Percentiles rank a stretch among this genome's conserved stretches.
Conservation (phyloP, 495 filamentous ascomycete species). For the Annulohypoxylon moriforme region DNA sequence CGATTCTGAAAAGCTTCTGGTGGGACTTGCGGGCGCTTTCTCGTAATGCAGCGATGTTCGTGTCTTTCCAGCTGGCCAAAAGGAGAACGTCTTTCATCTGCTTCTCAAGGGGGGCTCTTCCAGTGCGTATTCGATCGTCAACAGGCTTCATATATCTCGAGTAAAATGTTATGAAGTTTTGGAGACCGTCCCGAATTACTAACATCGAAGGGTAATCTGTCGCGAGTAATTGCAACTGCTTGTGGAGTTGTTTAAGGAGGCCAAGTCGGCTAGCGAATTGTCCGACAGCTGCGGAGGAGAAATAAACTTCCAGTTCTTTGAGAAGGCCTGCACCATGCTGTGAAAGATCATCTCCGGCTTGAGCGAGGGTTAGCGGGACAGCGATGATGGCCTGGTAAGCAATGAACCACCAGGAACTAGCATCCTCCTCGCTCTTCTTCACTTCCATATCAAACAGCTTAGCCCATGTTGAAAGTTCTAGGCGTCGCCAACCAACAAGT, state of each 20-base stretch:
- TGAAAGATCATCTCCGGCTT: conserved; percentile 66
- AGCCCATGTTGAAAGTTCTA: conserved; percentile 93
- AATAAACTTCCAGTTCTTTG: conserved; percentile 77
- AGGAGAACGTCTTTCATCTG: conserved; percentile 88
- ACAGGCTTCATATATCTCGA: conserved; percentile 73
- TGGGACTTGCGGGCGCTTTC: conserved; percentile 92
- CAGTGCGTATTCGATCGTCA: conserved; percentile 68
- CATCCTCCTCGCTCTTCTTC: conserved; percentile 76
- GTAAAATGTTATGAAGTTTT: conserved; percentile 82
- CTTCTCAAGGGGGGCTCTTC: conserved; percentile 77
- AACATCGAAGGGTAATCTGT: conserved; percentile 65
- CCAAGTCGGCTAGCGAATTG: conserved; percentile 79
- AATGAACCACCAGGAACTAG: conserved; percentile 95
- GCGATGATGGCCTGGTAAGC: conserved; percentile 89
- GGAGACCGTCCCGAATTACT: conserved; percentile 68
- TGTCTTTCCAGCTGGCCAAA: conserved; percentile 95
- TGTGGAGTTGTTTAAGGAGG: conserved; percentile 77
- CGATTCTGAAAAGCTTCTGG: conserved; percentile 87
- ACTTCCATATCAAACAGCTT: conserved; percentile 88
- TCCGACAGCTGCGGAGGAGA: conserved; percentile 77
- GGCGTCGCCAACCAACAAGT: conserved; percentile 85
- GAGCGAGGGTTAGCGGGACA: conserved; percentile 70
- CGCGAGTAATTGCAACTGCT: conserved; percentile 68
- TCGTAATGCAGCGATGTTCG: conserved; percentile 85
- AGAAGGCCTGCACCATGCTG: conserved; percentile 75